Evolutionary conservation across 495 filamentous ascomycete species (phyloP).

Genomic region (Tuber microsphaerosporum): DNA sequence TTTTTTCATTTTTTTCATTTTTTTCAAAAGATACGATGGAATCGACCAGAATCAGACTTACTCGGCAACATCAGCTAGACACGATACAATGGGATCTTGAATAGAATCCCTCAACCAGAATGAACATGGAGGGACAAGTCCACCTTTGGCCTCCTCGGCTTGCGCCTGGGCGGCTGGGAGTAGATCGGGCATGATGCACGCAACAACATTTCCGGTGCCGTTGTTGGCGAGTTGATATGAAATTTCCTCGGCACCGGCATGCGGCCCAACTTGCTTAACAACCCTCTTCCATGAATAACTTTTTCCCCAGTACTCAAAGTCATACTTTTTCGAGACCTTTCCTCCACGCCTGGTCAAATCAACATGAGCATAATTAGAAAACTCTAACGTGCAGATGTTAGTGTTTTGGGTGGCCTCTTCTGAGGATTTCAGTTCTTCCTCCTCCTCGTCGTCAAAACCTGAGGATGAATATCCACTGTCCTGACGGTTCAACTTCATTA

Average conservation of each 20-base stretch:
- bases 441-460: slow-evolving; percentile 44
- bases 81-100: slow-evolving; percentile 36
- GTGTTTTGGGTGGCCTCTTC: slow-evolving; percentile 48
- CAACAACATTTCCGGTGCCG: slow-evolving; percentile 56
- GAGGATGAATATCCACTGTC: slow-evolving; percentile 57
- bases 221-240: slow-evolving; percentile 72
- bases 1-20: slow-evolving; percentile 13
- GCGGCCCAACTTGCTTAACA: slow-evolving; percentile 47
- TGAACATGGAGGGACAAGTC: slow-evolving; percentile 83
- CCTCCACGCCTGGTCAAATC: slow-evolving; percentile 67
- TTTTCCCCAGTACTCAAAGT: slow-evolving; percentile 86
- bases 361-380: slow-evolving; percentile 94
- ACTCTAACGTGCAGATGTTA: slow-evolving; percentile 81
- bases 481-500: slow-evolving; percentile 43
- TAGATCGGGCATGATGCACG: slow-evolving; percentile 77
- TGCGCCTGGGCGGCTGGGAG: slow-evolving; percentile 60
- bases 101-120: slow-evolving; percentile 71
- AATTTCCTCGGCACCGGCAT: slow-evolving; percentile 52
- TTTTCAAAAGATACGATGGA: slow-evolving; percentile 19
- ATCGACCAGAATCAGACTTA: slow-evolving; percentile 52
- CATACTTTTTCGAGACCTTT: slow-evolving; percentile 68
- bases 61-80: slow-evolving; percentile 78
- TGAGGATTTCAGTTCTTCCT: slow-evolving; percentile 35
- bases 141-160: slow-evolving; percentile 73
- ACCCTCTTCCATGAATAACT: slow-evolving; percentile 79